Evolutionary conservation across 805 yeast species (phyloP).

Genomic region (Yarrowia deformans): DNA sequence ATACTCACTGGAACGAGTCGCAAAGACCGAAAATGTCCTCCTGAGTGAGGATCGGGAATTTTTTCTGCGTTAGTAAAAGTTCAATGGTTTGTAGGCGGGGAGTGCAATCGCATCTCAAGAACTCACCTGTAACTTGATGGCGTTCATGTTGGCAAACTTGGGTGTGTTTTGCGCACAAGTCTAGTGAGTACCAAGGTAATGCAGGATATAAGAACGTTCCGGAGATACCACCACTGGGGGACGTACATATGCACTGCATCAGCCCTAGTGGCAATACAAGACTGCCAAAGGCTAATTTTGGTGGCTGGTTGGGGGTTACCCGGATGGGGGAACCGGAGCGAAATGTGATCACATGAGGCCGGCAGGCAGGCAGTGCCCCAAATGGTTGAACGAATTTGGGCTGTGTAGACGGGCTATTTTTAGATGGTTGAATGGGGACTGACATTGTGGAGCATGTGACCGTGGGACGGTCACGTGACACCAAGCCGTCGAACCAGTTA

Average conservation of each 20-base stretch:
- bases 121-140: slow-evolving; percentile 66
- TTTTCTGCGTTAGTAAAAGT: slow-evolving; percentile 58
- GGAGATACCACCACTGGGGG: slow-evolving; percentile 28
- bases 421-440: neutral
- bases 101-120: too few species aligned
- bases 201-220: slow-evolving; percentile 9
- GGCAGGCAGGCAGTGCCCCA: slow-evolving; percentile 10
- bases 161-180: slow-evolving; percentile 1
- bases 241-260: slow-evolving; percentile 8
- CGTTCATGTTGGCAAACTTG: slow-evolving; percentile 57
- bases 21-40: slow-evolving; percentile 84
- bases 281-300: neutral
- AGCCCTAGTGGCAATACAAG: neutral
- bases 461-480: neutral
- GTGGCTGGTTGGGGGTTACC: slow-evolving; percentile 29
- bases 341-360: slow-evolving; percentile 4
- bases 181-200: neutral
- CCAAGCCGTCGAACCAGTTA: too few species aligned
- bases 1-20: slow-evolving; percentile 69
- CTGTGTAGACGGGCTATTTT: neutral
- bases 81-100: neutral
- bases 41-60: slow-evolving; percentile 84
- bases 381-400: too few species aligned
- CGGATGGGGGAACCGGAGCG: neutral
- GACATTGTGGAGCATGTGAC: neutral